These are phyloP conservation scores for Auricularia cornea DNA, from an alignment of 768 basidiomycete genomes.

Conservation along the genomic window DNA sequence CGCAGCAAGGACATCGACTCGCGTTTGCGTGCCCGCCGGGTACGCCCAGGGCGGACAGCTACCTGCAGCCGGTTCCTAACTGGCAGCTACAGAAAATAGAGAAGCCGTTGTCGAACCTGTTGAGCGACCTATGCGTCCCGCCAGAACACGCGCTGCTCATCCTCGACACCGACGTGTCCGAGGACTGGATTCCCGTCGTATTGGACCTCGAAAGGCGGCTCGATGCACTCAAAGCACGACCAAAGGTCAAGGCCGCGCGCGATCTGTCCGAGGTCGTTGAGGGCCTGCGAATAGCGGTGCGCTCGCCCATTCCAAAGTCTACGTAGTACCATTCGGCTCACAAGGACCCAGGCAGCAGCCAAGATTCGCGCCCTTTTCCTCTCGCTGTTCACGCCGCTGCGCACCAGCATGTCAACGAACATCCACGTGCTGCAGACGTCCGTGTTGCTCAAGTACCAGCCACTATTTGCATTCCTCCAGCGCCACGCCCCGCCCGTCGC, in stretches of 20 bases:
- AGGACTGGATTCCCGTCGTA: slow-evolving; percentile 80
- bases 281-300: slow-evolving; percentile 79
- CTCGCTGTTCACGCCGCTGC: slow-evolving; percentile 73
- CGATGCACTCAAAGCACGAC: slow-evolving; percentile 57
- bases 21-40: slow-evolving; percentile 75
- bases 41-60: too few species aligned
- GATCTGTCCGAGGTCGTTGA: slow-evolving; percentile 79
- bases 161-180: slow-evolving; percentile 76
- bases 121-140: slow-evolving; percentile 74
- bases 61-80: too few species aligned
- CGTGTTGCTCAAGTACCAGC: slow-evolving; percentile 71
- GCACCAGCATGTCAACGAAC: slow-evolving; percentile 78
- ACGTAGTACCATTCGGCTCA: neutral
- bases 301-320: slow-evolving; percentile 18
- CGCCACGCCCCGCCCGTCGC: slow-evolving; percentile 77
- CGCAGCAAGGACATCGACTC: slow-evolving; percentile 87
- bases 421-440: slow-evolving; percentile 89
- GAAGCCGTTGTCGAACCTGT: slow-evolving; percentile 71
- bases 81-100: slow-evolving; percentile 81
- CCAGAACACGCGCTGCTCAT: slow-evolving; percentile 69
- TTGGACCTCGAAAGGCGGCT: slow-evolving; percentile 73
- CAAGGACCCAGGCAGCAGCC: slow-evolving; percentile 59
- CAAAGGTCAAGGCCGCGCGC: slow-evolving; percentile 78
- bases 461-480: slow-evolving; percentile 77
- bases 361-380: slow-evolving; percentile 86